A percentile compares a stretch with the other conserved stretches of the same genome.
Conservation (phyloP, 768 basidiomycete species). For the Sistotremastrum suecicum region DNA sequence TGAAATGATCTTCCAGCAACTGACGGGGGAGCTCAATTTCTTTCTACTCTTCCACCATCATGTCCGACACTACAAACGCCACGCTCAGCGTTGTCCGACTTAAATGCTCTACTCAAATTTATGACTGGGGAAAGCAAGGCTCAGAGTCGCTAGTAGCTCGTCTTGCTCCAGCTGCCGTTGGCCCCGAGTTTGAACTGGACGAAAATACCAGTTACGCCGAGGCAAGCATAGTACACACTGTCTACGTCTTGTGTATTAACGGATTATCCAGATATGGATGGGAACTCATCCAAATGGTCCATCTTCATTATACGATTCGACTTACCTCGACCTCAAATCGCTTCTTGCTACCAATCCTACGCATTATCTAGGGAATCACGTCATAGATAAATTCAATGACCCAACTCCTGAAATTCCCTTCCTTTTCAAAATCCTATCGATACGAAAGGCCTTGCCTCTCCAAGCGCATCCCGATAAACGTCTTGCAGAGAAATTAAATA, state of each 20-base stretch:
- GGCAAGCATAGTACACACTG: constrained; percentile 16
- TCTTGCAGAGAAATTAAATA: constrained; percentile 28
- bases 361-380: constrained; percentile 22
- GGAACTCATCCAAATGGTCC: constrained; percentile 42
- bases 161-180: constrained; percentile 18
- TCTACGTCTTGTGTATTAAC: not conserved
- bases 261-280: constrained; percentile 37
- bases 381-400: constrained; percentile 14
- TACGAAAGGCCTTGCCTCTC: constrained; percentile 39
- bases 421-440: constrained; percentile 42
- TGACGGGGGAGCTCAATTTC: no score
- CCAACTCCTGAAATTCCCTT: constrained; percentile 29
- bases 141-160: constrained; percentile 32
- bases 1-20: no score
- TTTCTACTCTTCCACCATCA: no score
- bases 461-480: constrained; percentile 44
- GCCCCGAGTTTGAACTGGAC: constrained; percentile 24
- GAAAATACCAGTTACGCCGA: constrained; percentile 39
- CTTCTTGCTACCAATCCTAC: constrained; percentile 16
- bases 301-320: constrained; percentile 18
- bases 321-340: constrained; percentile 17
- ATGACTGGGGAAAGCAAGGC: constrained; percentile 42
- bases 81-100: constrained; percentile 8
- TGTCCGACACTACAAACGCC: no score
- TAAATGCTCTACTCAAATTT: constrained; percentile 22